phyloP scores from a whole-genome alignment of 139 green algal species.

The Prasinococcaceae sp. region DNA sequence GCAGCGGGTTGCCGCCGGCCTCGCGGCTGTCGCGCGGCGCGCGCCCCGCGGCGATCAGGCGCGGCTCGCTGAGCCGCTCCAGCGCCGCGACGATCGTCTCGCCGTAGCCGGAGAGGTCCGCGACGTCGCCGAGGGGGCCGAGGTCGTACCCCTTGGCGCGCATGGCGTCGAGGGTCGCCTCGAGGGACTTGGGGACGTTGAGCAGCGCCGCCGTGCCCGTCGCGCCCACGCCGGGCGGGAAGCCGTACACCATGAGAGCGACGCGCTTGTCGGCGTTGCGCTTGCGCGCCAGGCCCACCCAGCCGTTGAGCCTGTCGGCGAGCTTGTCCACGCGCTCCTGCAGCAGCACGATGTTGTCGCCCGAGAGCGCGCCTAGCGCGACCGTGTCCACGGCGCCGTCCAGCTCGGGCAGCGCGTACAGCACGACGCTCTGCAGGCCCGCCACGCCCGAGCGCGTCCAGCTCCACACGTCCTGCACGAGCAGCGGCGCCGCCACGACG shows the following conservation, averaged over 20 bases:
- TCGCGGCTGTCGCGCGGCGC: too few relatives aligned
- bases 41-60: not conserved
- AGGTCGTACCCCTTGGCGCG: conserved; percentile 25
- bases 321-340: conserved; percentile 26
- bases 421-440: conserved; percentile 84
- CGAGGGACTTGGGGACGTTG: conserved; percentile 83
- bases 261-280: conserved; percentile 9
- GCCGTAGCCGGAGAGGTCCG: not conserved
- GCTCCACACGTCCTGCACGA: conserved; percentile 71
- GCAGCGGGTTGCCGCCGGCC: too few relatives aligned
- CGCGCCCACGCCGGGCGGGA: conserved; percentile 88
- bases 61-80: not conserved
- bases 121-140: conserved; percentile 4
- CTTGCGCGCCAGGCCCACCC: conserved; percentile 41
- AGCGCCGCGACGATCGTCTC: conserved; percentile 13
- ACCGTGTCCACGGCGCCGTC: conserved; percentile 91
- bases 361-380: conserved; percentile 71
- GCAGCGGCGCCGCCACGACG: conserved; percentile 77
- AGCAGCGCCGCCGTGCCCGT: conserved; percentile 88
- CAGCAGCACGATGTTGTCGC: conserved; percentile 84
- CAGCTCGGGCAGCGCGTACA: conserved; percentile 92
- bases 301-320: conserved; percentile 49
- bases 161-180: conserved; percentile 44
- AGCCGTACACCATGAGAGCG: conserved; percentile 65
- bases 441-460: conserved; percentile 43